Base-by-base conservation (phyloP, 2,329 filamentous ascomycete species). In the Curvularia eragrostidis region DNA sequence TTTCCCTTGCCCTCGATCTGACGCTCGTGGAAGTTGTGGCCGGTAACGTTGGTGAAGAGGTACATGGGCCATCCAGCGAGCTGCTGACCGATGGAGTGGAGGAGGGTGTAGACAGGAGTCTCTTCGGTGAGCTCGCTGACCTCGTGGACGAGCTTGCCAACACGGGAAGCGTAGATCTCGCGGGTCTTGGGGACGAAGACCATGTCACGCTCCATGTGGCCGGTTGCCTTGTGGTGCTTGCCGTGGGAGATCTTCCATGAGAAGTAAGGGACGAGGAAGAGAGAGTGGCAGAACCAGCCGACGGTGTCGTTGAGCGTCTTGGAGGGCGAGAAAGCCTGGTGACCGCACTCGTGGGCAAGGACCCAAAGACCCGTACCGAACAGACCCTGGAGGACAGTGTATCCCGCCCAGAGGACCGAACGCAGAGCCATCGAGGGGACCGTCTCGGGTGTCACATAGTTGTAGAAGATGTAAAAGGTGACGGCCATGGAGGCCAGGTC, bases 141-240 rank as follows among this genome's bases (percentile, higher is more conserved):
- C 80, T 98, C 91, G 78, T 97, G 91, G 52, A 85, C 82, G 57
- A 93, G 71, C 71, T 84, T 86, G 72, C 93, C 91, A 59, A 94
- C 77, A 58, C 90, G 89, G 60, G 83, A 84, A 65, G 93, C 91
- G 73, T 91, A 93, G 75, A 90, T 81, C 66, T 95, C 87, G 58
- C 93, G 89, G 54, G 93, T 97, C 80, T 91, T 91, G 59, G 95
- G 95, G n/a, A 98, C 84, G 77, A 97, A 98, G 63, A 98, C 95
- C 95, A 99, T 99, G 81, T 99, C 95, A 68, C 94, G 91, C 81
- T 96, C 93, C 81, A 99, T 89, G 84, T 99, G 87, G 71, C 93
- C 95, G 38, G 95, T 99, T 64, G 93, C 93, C 86, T 98, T 98
- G 90, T 99, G 95, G 84, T 99, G 95, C 87, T 97, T 97, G 83